Conservation (phyloP, 208 protist genomes). For the Naegleria gruberi region DNA sequence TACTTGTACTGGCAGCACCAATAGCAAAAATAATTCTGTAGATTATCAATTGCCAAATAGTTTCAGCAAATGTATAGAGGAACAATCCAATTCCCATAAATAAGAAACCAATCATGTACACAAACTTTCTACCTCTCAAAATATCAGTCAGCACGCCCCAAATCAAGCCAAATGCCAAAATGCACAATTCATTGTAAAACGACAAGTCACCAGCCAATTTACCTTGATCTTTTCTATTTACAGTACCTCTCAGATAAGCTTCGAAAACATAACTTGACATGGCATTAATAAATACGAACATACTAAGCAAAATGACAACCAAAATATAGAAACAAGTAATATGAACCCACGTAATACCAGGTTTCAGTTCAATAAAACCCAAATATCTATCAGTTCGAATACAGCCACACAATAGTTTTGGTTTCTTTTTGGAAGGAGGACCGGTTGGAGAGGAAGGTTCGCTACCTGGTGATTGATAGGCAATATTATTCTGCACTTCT, state of each 20-base stretch:
- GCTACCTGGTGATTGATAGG: background rate
- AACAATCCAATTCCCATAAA: constrained; percentile 8
- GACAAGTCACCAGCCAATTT: background rate
- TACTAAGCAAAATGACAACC: background rate
- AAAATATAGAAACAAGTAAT: background rate
- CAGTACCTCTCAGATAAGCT: background rate
- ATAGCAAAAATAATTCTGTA: constrained; percentile 12
- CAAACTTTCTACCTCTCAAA: background rate
- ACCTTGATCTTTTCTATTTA: background rate
- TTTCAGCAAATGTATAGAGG: background rate
- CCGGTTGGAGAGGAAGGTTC: background rate
- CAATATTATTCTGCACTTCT: no score
- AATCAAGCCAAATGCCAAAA: background rate
- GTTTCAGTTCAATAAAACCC: background rate
- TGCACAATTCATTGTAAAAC: constrained; percentile 16
- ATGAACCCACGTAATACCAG: background rate
- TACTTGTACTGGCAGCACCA: background rate
- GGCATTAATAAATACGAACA: constrained; percentile 16
- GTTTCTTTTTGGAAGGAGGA: background rate
- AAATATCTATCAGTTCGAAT: background rate
- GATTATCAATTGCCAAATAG: background rate
- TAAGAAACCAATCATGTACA: background rate
- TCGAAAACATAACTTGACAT: background rate
- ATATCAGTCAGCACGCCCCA: constrained; percentile 4
- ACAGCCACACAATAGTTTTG: background rate